These are phyloP conservation scores for Backusella australiensis DNA, from an alignment of 192 early-diverging fungal species.

Conservation along the genomic window DNA sequence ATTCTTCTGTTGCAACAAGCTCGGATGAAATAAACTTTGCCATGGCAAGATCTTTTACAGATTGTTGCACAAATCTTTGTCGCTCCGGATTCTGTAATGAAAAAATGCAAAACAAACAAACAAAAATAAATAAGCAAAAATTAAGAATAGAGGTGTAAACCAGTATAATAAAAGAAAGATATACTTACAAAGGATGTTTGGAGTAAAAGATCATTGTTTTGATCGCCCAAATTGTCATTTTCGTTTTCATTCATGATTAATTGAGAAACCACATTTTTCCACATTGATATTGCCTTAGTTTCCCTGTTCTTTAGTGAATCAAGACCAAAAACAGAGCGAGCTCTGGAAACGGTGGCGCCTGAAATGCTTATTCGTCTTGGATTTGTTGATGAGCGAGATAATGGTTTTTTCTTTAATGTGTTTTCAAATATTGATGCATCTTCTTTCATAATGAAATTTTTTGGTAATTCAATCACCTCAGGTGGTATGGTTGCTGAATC, in stretches of 20 bases:
- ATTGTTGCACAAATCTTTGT: slow-evolving; percentile 12
- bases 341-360: slow-evolving; percentile 1
- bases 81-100: not conserved
- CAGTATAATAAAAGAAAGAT: not conserved
- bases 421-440: not conserved
- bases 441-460: not conserved
- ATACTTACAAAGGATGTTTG: slow-evolving; percentile 5
- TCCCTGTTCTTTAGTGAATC: not conserved
- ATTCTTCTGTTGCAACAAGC: slow-evolving; percentile 19
- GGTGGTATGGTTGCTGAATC: not conserved
- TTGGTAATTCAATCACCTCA: not conserved
- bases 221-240: not conserved
- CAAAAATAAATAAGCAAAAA: not conserved
- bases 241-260: not conserved
- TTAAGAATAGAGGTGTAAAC: not conserved
- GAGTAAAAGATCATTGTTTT: not conserved
- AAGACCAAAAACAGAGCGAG: not conserved
- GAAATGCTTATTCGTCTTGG: not conserved
- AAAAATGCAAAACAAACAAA: not conserved
- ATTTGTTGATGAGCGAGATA: not conserved
- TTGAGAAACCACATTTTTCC: slow-evolving; percentile 1
- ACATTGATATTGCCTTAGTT: not conserved
- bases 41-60: slow-evolving; percentile 9
- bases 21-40: slow-evolving; percentile 22
- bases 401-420: not conserved